Conservation (phyloP, 805 yeast species). For the Candida arabinofermentans region DNA sequence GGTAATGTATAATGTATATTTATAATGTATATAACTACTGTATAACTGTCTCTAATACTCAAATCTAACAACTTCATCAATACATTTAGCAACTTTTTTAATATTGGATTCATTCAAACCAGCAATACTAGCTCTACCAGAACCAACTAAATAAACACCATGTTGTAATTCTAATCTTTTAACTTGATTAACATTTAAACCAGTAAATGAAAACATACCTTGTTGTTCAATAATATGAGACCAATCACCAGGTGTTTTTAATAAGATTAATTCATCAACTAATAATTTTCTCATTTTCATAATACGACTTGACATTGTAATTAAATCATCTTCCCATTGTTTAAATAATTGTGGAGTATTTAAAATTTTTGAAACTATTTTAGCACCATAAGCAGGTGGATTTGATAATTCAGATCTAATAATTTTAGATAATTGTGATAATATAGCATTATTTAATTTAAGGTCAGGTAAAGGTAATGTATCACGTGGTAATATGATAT, state of each 20-base stretch:
- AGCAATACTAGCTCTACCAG: conserved; percentile 92
- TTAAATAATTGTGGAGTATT: conserved; percentile 58
- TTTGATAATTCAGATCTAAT: conserved; percentile 85
- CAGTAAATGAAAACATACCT: conserved; percentile 97
- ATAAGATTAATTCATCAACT: conserved; percentile 52
- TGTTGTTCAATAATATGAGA: conserved; percentile 84
- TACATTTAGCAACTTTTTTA: conserved; percentile 70
- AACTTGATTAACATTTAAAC: conserved; percentile 73
- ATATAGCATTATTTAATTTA: conserved; percentile 49
- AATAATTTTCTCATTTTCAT: conserved; percentile 69
- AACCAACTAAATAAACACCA: conserved; percentile 74
- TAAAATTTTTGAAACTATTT: conserved; percentile 75
- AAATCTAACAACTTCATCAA: conserved; percentile 66
- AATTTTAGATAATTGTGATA: conserved; percentile 70
- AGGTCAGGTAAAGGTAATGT: conserved; percentile 29
- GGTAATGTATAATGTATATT: not conserved
- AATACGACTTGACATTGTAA: conserved; percentile 85
- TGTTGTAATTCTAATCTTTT: conserved; percentile 69
- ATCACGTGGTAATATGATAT: conserved; percentile 53
- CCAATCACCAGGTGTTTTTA: conserved; percentile 88
- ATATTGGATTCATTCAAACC: conserved; percentile 83
- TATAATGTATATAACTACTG: not conserved
- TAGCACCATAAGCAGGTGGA: conserved; percentile 95
- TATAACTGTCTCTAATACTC: not conserved
- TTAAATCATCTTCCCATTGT: conserved; percentile 83